Evolutionary conservation across 2,329 filamentous ascomycete species (phyloP).

Genomic region (Colletotrichum salicis): DNA sequence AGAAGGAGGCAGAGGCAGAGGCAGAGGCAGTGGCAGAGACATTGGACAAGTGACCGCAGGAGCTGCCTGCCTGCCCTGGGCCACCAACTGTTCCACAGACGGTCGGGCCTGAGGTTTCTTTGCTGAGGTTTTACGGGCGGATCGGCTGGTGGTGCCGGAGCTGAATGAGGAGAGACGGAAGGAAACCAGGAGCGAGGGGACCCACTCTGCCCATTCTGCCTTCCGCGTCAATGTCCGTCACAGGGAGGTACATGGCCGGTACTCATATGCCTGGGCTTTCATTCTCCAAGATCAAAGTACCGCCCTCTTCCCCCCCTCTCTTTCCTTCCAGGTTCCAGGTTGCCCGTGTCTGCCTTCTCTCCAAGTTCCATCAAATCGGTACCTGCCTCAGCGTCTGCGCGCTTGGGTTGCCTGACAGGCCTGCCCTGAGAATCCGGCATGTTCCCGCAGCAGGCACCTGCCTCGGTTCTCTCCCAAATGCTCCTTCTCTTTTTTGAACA

Average conservation of each 20-base stretch:
- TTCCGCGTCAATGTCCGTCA: conserved; percentile 8
- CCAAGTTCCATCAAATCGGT: background rate
- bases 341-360: background rate
- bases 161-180: conserved; percentile 28
- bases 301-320: background rate
- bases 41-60: background rate
- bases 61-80: background rate
- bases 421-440: background rate
- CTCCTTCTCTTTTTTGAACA: background rate
- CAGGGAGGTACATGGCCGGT: background rate
- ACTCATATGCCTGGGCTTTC: background rate
- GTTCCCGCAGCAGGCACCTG: background rate
- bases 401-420: conserved; percentile 21
- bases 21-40: background rate
- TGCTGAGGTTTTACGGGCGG: conserved; percentile 31
- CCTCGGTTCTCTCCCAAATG: background rate
- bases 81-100: background rate
- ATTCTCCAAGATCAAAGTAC: background rate
- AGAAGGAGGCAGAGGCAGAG: too few relatives aligned
- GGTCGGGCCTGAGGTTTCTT: conserved; percentile 19
- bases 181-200: conserved; percentile 17
- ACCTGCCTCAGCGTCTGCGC: conserved; percentile 25
- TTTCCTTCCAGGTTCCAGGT: background rate
- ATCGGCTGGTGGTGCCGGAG: conserved; percentile 37
- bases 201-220: conserved; percentile 19